phyloP scores from a whole-genome alignment of 768 basidiomycete species.

The Austroboletus festivus region DNA sequence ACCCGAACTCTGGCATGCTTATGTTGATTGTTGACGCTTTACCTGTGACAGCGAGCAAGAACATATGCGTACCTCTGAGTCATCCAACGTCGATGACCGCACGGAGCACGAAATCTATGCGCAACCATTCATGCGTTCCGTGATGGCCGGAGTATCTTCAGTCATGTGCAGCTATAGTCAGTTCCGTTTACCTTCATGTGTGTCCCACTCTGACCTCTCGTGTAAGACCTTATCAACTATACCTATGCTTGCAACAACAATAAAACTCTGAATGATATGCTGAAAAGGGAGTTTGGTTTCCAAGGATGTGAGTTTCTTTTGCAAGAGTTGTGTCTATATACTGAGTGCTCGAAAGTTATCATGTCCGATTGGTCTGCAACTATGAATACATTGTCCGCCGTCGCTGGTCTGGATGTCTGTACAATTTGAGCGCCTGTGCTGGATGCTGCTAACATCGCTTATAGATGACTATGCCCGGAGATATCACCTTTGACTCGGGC shows the following conservation, averaged over 20 bases:
- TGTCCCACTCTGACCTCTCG: not conserved
- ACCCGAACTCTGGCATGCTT: not conserved
- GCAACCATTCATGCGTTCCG: slow-evolving; percentile 54
- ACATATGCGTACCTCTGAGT: slow-evolving; percentile 29
- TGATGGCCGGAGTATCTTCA: slow-evolving; percentile 62
- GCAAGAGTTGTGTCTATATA: not conserved
- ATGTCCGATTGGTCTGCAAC: slow-evolving; percentile 71
- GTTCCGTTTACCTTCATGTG: not conserved
- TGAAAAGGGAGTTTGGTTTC: slow-evolving; percentile 67
- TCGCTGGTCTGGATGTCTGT: slow-evolving; percentile 60
- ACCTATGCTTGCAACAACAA: slow-evolving; percentile 65
- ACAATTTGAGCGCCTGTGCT: not conserved
- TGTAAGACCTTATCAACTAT: slow-evolving; percentile 50
- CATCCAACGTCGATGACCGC: slow-evolving; percentile 40
- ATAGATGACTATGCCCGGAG: slow-evolving; percentile 76
- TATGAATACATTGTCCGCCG: slow-evolving; percentile 43
- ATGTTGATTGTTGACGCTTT: not conserved
- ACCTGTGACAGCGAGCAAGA: slow-evolving; percentile 34
- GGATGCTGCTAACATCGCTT: not conserved
- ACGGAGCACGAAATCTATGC: slow-evolving; percentile 57
- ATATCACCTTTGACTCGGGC: slow-evolving; percentile 39
- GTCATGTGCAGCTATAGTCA: slow-evolving; percentile 65
- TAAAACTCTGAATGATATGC: slow-evolving; percentile 53
- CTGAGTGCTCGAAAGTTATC: slow-evolving; percentile 33
- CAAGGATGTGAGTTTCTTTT: slow-evolving; percentile 46